These are phyloP conservation scores for Saturnispora serradocipensis DNA, from an alignment of 805 yeast species.

Conservation along the genomic window DNA sequence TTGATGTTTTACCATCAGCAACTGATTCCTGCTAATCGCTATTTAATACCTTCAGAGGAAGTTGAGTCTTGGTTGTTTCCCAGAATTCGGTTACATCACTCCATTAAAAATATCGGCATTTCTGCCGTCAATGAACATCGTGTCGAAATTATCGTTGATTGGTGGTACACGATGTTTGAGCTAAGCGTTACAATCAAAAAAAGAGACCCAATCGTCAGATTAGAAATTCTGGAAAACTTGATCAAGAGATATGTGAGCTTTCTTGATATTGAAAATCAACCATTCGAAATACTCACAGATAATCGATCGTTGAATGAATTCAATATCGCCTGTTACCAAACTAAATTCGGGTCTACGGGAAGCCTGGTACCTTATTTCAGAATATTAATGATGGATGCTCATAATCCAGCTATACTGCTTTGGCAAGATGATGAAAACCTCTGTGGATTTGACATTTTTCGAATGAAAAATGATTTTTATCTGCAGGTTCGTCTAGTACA, in stretches of 20 bases:
- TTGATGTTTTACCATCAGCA: background rate
- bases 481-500: conserved; percentile 9
- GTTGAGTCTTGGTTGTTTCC: conserved; percentile 1
- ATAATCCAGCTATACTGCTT: conserved; percentile 9
- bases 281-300: background rate
- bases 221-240: background rate
- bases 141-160: background rate
- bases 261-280: background rate
- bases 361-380: conserved; percentile 3
- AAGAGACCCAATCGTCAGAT: background rate
- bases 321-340: background rate
- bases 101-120: background rate
- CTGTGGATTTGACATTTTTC: conserved; percentile 11
- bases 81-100: background rate
- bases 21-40: background rate
- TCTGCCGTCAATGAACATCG: background rate
- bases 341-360: background rate
- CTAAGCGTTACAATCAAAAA: background rate
- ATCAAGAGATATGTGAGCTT: background rate
- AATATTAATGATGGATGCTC: conserved; percentile 12
- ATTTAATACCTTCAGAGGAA: background rate
- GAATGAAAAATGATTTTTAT: background rate
- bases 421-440: conserved; percentile 16
- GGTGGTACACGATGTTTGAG: conserved; percentile 1
- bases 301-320: background rate